phyloP scores from a whole-genome alignment of 2,329 filamentous ascomycete species.

The Juglanconis sp. region DNA sequence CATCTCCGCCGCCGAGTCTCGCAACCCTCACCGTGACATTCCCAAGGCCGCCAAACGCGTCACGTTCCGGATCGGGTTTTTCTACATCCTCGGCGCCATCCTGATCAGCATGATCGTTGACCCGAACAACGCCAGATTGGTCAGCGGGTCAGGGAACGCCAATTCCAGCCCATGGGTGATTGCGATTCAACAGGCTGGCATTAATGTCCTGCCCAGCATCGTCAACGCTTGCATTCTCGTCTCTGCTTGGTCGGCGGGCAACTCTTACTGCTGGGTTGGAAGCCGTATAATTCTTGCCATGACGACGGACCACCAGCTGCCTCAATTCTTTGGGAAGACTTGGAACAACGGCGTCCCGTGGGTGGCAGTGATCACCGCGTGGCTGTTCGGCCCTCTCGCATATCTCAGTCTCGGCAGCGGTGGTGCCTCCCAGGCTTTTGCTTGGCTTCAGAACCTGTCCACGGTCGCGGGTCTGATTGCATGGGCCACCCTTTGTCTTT shows the following conservation, averaged over 20 bases:
- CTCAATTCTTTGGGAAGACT: conserved; percentile 56
- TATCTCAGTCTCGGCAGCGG: conserved; percentile 45
- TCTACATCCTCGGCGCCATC: conserved; percentile 21
- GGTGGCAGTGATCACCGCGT: conserved; percentile 50
- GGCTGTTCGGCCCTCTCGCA: conserved; percentile 56
- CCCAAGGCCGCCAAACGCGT: conserved; percentile 20
- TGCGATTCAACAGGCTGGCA: conserved; percentile 21
- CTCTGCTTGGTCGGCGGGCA: conserved; percentile 37
- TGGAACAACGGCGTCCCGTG: conserved; percentile 61
- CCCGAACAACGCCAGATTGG: conserved; percentile 10
- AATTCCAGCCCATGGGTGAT: conserved; percentile 26
- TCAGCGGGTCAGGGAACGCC: conserved; percentile 16
- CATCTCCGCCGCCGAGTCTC: conserved; percentile 20
- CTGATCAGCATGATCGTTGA: conserved; percentile 20
- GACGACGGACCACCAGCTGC: conserved; percentile 64
- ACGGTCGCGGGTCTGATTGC: conserved; percentile 37
- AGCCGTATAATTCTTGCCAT: conserved; percentile 70
- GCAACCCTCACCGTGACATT: conserved; percentile 19
- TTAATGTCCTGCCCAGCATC: conserved; percentile 18
- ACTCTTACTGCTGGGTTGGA: conserved; percentile 40
- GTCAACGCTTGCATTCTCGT: conserved; percentile 28
- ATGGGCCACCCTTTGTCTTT: conserved; percentile 30
- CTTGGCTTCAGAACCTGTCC: conserved; percentile 54
- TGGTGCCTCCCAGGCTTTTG: conserved; percentile 48
- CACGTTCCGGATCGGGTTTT: conserved; percentile 20